Base-by-base conservation (phyloP, 1,139 yeast genomes). In the Geotrichum cucujoidarum region DNA sequence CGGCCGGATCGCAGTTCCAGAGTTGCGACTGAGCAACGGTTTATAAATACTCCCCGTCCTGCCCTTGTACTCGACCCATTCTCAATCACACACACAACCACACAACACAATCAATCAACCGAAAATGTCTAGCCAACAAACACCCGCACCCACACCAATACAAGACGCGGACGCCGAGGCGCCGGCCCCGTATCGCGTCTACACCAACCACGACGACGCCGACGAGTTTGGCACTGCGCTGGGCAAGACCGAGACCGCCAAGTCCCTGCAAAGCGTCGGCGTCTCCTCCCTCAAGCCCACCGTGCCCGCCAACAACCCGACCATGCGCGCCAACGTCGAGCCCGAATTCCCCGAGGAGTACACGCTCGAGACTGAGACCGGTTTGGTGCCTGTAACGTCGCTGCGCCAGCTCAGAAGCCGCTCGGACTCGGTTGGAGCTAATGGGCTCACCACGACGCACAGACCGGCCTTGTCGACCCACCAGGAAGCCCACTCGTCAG, bases 331-430 rank as follows among this genome's bases (percentile, higher is more conserved):
- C 18, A 38, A 42, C 4, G 74, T 72, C 45, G 71, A 75, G 53
- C 81, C 90, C 5, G 82, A 87, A 40, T 88, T 88, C 73, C 96
- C 96, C 13, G 96, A 88, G 71, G 95, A 88, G 65, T 88, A 85
- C 65, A 83, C 89, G 6, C 59, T 88, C 63, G 96, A 88, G 70
- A 88, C 96, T 0, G 75, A 76, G 45, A 85, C 95, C 4, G 96
- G 96, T 55, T 72, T 88, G 49, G 96, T 88, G 6, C 90, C 88
- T 1, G 85, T 82, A 2, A 71, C 78, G 39, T 83, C 95, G 0
- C 71, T 88, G 58, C 84, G 78, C 32, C 57, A 59, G 17, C 52
- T 61, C 24, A 52, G 67, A 35, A 49, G 59, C 14, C 33, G 51
- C 34, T 40, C 50, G 10, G 18, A 18, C 13, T 16, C n/a, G 14